Percentiles rank a stretch among this genome's conserved stretches.
Conservation (phyloP, 345 rosid genomes). For the Zanthoxylum bungeanum region DNA sequence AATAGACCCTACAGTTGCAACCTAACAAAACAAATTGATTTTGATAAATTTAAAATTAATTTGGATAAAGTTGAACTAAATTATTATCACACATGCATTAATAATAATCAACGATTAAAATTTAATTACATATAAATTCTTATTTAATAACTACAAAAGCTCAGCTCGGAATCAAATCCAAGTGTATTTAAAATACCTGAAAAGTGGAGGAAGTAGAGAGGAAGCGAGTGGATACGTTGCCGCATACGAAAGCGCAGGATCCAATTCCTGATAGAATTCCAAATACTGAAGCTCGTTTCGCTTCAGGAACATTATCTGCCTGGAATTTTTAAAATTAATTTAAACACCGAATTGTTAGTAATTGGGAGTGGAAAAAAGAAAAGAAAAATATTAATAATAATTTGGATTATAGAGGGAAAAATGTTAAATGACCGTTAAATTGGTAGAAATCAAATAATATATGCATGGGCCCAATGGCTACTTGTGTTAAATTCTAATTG, state of each 20-base stretch:
- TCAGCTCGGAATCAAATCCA: no score
- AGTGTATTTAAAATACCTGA: conserved; percentile 49
- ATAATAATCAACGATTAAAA: no score
- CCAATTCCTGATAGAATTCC: conserved; percentile 75
- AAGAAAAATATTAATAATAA: no score
- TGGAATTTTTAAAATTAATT: conserved; percentile 12
- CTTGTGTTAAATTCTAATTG: neutral
- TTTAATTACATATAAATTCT: no score
- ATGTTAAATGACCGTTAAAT: neutral
- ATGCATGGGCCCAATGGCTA: neutral
- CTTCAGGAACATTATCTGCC: conserved; percentile 77
- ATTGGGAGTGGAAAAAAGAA: no score
- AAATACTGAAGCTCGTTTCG: conserved; percentile 59
- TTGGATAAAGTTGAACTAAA: no score
- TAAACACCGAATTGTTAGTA: neutral
- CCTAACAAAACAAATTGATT: conserved; percentile 28
- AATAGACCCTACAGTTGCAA: conserved; percentile 48
- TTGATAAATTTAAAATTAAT: neutral
- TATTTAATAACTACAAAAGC: no score
- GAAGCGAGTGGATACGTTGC: conserved; percentile 71
- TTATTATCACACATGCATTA: no score
- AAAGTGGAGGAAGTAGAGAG: conserved; percentile 73
- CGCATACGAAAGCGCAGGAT: conserved; percentile 77
- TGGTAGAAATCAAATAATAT: neutral
- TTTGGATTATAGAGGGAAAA: conserved; percentile 19